Percentiles rank a stretch among this genome's conserved stretches.
Conservation (phyloP, 257 asterid genomes). For the Striga asiatica region DNA sequence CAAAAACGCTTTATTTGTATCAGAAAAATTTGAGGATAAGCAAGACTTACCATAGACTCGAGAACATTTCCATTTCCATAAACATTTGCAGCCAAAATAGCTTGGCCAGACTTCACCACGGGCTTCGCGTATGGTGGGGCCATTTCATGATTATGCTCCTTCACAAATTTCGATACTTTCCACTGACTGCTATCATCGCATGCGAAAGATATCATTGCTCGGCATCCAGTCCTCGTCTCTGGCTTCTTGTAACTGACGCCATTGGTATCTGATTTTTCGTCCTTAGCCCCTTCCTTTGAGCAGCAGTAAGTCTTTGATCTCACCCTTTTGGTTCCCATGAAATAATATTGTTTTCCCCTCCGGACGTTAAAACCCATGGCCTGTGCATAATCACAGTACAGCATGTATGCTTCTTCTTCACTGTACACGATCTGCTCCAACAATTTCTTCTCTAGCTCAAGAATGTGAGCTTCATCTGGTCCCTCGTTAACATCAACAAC, state of each 20-base stretch:
- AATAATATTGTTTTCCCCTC: conserved; percentile 61
- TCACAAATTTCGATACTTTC: conserved; percentile 49
- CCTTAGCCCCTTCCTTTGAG: conserved; percentile 61
- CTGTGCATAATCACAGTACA: conserved; percentile 62
- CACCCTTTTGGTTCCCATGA: conserved; percentile 53
- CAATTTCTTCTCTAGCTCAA: conserved; percentile 35
- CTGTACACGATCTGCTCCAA: conserved; percentile 40
- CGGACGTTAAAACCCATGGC: conserved; percentile 61
- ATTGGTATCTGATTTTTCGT: conserved; percentile 31
- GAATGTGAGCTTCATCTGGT: conserved; percentile 26
- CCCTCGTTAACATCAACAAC: conserved; percentile 47
- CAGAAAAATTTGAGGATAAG: neutral
- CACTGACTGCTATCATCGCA: conserved; percentile 48
- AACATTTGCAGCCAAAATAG: conserved; percentile 43
- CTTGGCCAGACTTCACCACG: conserved; percentile 45
- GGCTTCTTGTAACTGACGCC: conserved; percentile 35
- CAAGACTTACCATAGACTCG: conserved; percentile 35
- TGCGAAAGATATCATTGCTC: conserved; percentile 54
- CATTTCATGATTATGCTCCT: conserved; percentile 74
- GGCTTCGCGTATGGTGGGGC: conserved; percentile 48
- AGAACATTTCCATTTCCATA: conserved; percentile 38
- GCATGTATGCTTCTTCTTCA: conserved; percentile 67
- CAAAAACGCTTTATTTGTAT: neutral
- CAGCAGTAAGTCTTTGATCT: conserved; percentile 58
- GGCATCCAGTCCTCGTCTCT: conserved; percentile 63